Base-by-base conservation (phyloP, 2,329 filamentous ascomycete species). In the Calcarisporium arbuscula region DNA sequence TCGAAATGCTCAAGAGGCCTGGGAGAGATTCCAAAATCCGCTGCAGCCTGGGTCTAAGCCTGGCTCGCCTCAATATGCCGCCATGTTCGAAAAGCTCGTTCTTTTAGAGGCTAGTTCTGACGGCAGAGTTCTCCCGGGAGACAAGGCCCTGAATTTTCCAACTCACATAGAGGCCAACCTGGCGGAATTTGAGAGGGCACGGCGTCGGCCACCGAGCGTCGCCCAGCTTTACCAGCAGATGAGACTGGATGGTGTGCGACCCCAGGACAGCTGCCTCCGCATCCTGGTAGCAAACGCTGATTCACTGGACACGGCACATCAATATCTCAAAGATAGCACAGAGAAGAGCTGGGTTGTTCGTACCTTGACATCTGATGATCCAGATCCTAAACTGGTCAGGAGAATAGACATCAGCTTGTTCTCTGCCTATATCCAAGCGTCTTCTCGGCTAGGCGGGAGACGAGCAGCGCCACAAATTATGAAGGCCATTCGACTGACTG, bases 101-200 rank as follows among this genome's bases (percentile, higher is more conserved):
- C 47, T 52, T 12, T 48, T 51, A 21, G 50, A 58, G 29, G 54
- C 43, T 11, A 46, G 51, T n/a, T 28, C 44, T 5, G 31, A 45
- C 4, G 42, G 42, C 20, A 45, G 40, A 4, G 39, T 65, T 11
- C 50, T 74, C 3, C 76, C 81, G 6, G 82, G 82, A 10, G 81
- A 85, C 45, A 63, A 62, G 25, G 66, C 76, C 15, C 60, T 78
- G 15, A 67, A 74, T 36, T 53, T 61, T 42, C 41, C 52, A 14
- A 50, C 52, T 6, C 41, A 51, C 32, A 39, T 53, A 25, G 48
- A 58, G 10, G 60, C 62, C 54, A 84, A 68, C 54, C 70, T 68
- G 48, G 82, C 67, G 39, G 70, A 79, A n/a, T 74, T 79, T 35
- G 82, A 84, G 38, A 75, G 74, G 44, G 70, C 76, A 25, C 67